phyloP scores from a whole-genome alignment of 2,329 filamentous ascomycete genomes.

The Purpureocillium lavendulum region DNA sequence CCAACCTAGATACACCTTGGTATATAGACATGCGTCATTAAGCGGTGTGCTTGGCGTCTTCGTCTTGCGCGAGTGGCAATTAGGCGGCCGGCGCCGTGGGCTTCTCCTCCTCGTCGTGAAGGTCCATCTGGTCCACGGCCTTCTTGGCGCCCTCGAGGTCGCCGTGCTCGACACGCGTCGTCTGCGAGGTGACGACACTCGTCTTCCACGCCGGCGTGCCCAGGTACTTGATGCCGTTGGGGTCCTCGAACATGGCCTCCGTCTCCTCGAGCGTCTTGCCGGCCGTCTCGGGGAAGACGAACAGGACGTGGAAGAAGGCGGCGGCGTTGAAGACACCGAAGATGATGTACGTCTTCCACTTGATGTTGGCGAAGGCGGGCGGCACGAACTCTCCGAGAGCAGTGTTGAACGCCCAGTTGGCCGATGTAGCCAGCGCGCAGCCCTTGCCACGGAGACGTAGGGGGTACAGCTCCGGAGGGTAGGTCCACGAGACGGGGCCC shows the following conservation, averaged over 20 bases:
- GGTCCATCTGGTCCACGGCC: no score
- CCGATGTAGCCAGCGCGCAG: constrained; percentile 41
- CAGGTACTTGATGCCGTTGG: constrained; percentile 19
- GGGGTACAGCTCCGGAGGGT: constrained; percentile 49
- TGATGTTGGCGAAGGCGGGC: constrained; percentile 27
- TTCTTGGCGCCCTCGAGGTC: constrained; percentile 12
- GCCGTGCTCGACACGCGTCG: constrained; percentile 14
- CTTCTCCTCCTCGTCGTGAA: no score
- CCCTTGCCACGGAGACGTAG: constrained; percentile 42
- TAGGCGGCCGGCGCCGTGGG: no score
- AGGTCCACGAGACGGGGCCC: constrained; percentile 45
- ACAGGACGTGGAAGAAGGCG: constrained; percentile 43
- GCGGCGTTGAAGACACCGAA: constrained; percentile 43
- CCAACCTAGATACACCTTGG: no score
- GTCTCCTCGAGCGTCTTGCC: constrained; percentile 48
- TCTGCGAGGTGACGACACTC: constrained; percentile 12
- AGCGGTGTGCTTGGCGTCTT: no score
- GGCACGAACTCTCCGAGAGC: constrained; percentile 31
- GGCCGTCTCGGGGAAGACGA: constrained; percentile 48
- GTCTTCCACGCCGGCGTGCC: constrained; percentile 25
- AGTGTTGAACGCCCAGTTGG: constrained; percentile 33
- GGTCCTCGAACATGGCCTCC: constrained; percentile 36
- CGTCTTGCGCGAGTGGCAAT: no score
- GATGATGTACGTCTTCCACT: constrained; percentile 44
- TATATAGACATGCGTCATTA: no score